phyloP scores from a whole-genome alignment of 1,284 basidiomycete species.

The Cutaneotrichosporon spelunceum region DNA sequence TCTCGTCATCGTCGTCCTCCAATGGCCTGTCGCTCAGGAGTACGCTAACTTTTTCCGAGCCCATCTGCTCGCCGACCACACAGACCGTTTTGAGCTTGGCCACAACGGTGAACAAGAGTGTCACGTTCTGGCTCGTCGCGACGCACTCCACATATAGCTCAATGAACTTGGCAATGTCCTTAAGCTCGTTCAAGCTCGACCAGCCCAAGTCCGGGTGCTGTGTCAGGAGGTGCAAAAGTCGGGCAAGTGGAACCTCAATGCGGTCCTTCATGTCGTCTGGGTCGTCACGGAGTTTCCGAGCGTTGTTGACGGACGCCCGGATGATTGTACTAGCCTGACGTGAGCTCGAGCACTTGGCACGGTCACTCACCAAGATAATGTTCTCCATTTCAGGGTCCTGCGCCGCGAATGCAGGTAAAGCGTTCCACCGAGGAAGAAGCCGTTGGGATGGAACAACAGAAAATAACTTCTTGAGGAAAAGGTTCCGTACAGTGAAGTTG shows the following conservation, averaged over 20 bases:
- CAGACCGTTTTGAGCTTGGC: slow-evolving; percentile 79
- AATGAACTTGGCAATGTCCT: slow-evolving; percentile 79
- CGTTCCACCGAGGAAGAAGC: slow-evolving; percentile 70
- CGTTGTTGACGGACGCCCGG: slow-evolving; percentile 15
- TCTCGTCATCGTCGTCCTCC: slow-evolving; percentile 63
- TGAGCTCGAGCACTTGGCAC: not conserved
- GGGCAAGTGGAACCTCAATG: slow-evolving; percentile 78
- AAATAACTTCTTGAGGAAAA: slow-evolving; percentile 73
- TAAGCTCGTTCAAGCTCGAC: slow-evolving; percentile 58
- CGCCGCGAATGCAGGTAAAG: slow-evolving; percentile 81
- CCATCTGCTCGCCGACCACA: slow-evolving; percentile 42
- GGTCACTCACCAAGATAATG: slow-evolving; percentile 29
- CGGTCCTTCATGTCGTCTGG: slow-evolving; percentile 59
- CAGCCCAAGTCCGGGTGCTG: slow-evolving; percentile 67
- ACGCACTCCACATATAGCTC: slow-evolving; percentile 81
- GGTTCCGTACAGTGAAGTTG: slow-evolving; percentile 77
- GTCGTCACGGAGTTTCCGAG: slow-evolving; percentile 44
- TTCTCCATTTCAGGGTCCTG: slow-evolving; percentile 88
- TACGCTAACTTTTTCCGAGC: slow-evolving; percentile 19
- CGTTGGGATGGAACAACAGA: slow-evolving; percentile 61
- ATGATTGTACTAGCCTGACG: slow-evolving; percentile 33
- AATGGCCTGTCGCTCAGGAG: slow-evolving; percentile 51
- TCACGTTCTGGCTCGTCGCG: slow-evolving; percentile 70
- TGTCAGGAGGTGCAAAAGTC: slow-evolving; percentile 79
- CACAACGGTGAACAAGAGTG: slow-evolving; percentile 78